Conservation (phyloP, 2,329 filamentous ascomycete genomes). For the Cercospora beticola region DNA sequence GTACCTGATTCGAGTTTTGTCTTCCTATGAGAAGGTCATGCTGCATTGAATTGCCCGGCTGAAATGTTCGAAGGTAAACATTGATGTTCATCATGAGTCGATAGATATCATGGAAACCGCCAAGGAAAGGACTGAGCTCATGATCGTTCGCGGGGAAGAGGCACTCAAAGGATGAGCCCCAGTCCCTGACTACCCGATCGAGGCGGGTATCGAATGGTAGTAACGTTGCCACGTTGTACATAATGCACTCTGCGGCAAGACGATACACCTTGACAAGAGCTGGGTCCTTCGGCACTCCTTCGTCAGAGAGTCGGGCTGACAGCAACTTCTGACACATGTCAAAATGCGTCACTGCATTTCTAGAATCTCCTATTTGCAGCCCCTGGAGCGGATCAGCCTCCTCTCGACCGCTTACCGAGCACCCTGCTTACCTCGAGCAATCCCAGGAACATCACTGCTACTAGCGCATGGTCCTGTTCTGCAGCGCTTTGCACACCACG, state of each 20-base stretch:
- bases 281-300: neutral
- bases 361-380: conserved; percentile 21
- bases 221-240: conserved; percentile 20
- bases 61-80: conserved; percentile 9
- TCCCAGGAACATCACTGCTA: conserved; percentile 19
- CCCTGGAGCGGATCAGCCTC: conserved; percentile 12
- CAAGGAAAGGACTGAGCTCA: conserved; percentile 19
- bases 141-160: conserved; percentile 17
- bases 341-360: conserved; percentile 20
- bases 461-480: conserved; percentile 11
- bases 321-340: conserved; percentile 23
- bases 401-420: neutral
- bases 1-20: neutral
- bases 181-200: conserved; percentile 5
- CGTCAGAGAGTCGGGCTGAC: conserved; percentile 4
- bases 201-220: conserved; percentile 7
- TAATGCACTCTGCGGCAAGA: conserved; percentile 21
- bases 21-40: neutral
- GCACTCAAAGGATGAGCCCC: conserved; percentile 13
- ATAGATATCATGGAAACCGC: conserved; percentile 19
- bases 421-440: conserved; percentile 17
- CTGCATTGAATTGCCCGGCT: neutral
- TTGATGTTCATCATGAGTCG: conserved; percentile 19
- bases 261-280: conserved; percentile 18
- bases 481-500: conserved; percentile 3